A percentile compares a stretch with the other conserved stretches of the same genome.
Conservation (phyloP, 306 rosid species). For the Casuarina equisetifolia region DNA sequence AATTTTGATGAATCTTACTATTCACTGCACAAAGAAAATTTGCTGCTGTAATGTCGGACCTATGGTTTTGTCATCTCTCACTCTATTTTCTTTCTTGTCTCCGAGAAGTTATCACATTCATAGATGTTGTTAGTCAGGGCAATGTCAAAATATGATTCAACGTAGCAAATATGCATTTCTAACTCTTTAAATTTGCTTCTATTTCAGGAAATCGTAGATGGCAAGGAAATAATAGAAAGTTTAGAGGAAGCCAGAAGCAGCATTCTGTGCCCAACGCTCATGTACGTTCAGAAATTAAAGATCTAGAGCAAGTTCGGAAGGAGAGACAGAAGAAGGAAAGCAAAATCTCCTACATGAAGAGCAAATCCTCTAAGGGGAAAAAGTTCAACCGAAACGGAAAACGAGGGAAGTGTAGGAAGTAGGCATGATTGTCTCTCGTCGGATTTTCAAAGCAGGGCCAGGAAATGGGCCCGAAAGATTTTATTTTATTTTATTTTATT, state of each 20-base stretch:
- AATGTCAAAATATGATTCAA: neutral
- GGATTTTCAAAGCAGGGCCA: too few species aligned
- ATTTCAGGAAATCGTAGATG: slow-evolving; percentile 42
- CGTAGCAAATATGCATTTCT: neutral
- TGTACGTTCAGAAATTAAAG: slow-evolving; percentile 78
- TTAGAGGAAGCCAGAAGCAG: slow-evolving; percentile 52
- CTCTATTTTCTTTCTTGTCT: too few species aligned
- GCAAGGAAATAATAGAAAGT: slow-evolving; percentile 38
- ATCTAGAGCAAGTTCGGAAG: slow-evolving; percentile 78
- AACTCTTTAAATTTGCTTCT: neutral
- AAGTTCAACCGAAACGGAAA: slow-evolving; percentile 53
- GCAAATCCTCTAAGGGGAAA: slow-evolving; percentile 58
- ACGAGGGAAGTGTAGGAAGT: slow-evolving; percentile 44
- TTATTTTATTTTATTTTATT: neutral
- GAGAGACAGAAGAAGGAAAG: slow-evolving; percentile 74
- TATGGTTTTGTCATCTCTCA: too few species aligned
- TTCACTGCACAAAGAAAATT: too few species aligned
- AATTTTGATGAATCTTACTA: too few species aligned
- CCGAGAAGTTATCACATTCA: too few species aligned
- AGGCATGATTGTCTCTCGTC: neutral
- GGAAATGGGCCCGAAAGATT: too few species aligned
- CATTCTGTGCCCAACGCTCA: slow-evolving; percentile 61
- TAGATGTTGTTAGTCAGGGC: neutral
- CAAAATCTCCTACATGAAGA: slow-evolving; percentile 49
- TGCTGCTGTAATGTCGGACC: too few species aligned